Base-by-base conservation (phyloP, 495 filamentous ascomycete genomes). In the Xylaria sp. region DNA sequence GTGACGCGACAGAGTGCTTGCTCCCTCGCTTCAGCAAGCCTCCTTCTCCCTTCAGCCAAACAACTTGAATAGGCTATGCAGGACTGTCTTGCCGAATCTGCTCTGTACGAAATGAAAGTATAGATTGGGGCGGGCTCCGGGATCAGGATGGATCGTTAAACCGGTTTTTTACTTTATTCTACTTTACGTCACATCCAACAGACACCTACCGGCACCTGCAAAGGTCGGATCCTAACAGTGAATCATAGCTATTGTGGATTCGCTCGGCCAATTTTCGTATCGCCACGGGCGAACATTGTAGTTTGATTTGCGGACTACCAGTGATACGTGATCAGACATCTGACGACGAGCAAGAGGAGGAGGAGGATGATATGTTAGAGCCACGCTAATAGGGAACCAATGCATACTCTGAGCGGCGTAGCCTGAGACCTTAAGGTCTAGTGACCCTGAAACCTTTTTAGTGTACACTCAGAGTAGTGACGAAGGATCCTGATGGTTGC, bases 401-500 rank as follows among this genome's bases (percentile, higher is more conserved):
- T 55, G 48, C 64, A 53, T 26, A 48, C 33, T 53, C 24, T 26
- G 64, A 33, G 64, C 64, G 64, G 64, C 64, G 35, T 55, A 67
- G 64, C 35, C 21, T 55, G 21, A 55, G 48, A 41, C 62, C 31
- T 50, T 24, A 44, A 40, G 46, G 31, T 67, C 64, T 21, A 40
- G 50, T 67, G 64, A 55, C 64, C 31, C 31, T 26, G 46, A 50
- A 53, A 9, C 41, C 35, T 33, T 53, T 67, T 14, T 55, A 62
- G 59, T 62, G 59, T 40, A 55, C n/a, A 55, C 48, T 61, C 59
- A 43, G 31, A 43, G n/a, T 15, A 62, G 37, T 43, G 35, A 55
- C 12, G 64, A 67, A 67, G 64, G 64, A 67, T 67, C 11, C 48
- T 55, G 48, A 67, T 67, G 64, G 48, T 35, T 67, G 46, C 64